Evolutionary conservation across 345 rosid genomes (phyloP), one percentile per base, ranked within the genome.

Genomic region (Trapa bicornis): DNA sequence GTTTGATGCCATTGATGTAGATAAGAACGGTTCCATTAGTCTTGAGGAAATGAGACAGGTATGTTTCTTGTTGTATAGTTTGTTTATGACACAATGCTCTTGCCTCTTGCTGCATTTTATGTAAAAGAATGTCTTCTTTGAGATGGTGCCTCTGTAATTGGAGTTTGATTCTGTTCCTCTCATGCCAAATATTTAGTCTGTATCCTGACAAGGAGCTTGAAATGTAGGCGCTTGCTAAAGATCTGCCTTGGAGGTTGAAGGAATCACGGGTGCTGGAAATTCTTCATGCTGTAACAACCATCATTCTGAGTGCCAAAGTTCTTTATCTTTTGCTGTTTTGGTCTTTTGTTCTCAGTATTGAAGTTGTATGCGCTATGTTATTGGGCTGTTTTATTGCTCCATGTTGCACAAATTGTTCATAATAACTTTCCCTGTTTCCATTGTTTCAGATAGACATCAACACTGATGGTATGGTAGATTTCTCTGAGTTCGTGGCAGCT

Each of bases 41-140:
- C 96, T 91, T 69, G 99, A 94, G 71, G 99, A 91, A 78, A 89
- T 94, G 99, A 84, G 97, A 77, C 93, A 85, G 92, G 98, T 84
- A 64, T 65, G 29, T 22, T 22, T 22, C 29, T 22, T 22, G 29
- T 6, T 74, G 52, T 41, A 36, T 22, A 22, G 48, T 3, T 29
- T 60, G 61, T 32, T 43, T 45, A 5, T 16, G 14, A 32, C 29
- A 58, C 63, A 29, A 11, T 9, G 6, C 33, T 32, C 15, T n/a
- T 22, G 29, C 29, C 29, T 22, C 29, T n/a, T 58, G 16, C 33
- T 3, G 5, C 38, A 9, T 29, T 16, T 33, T 2, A n/a, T 35
- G 16, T 9, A 16, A 35, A 32, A 4, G 14, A 58, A 58, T 32
- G 38, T 1, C n/a, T 32, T 38, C 63, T 58, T 7, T 32, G 10